phyloP scores from a whole-genome alignment of 176 grass and related monocot species.

The Aegilops speltoides region DNA sequence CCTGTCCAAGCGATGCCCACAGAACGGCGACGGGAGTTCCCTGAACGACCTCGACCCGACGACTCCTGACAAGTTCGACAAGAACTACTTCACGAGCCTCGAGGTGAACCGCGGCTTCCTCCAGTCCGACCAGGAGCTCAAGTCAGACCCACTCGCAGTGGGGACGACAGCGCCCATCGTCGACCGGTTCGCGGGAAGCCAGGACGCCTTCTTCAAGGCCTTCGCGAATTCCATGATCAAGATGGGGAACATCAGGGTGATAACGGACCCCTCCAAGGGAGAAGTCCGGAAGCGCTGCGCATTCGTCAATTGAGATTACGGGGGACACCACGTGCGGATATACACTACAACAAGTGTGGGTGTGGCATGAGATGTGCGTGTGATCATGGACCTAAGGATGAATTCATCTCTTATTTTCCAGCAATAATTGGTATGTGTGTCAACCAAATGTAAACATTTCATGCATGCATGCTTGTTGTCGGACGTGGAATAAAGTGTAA shows the following conservation, averaged over 20 bases:
- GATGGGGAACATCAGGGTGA: slow-evolving; percentile 55
- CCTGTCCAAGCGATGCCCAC: slow-evolving; percentile 40
- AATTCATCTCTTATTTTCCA: background rate
- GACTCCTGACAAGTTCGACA: slow-evolving; percentile 53
- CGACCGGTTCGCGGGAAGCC: slow-evolving; percentile 45
- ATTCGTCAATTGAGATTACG: background rate
- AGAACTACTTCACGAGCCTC: slow-evolving; percentile 62
- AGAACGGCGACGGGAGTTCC: background rate
- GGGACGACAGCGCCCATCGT: slow-evolving; percentile 36
- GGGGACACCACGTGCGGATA: background rate
- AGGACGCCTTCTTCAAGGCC: slow-evolving; percentile 45
- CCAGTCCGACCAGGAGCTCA: slow-evolving; percentile 61
- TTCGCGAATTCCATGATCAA: slow-evolving; percentile 62
- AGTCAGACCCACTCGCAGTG: slow-evolving; percentile 17
- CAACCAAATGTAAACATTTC: background rate
- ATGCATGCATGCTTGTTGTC: background rate
- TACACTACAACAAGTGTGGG: background rate
- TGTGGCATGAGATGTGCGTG: background rate
- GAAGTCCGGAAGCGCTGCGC: slow-evolving; percentile 48
- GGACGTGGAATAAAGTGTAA: background rate
- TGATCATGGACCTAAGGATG: background rate
- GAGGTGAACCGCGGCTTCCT: slow-evolving; percentile 43
- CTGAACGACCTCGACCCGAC: slow-evolving; percentile 62
- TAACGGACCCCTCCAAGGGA: slow-evolving; percentile 29
- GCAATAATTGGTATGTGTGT: background rate